Conservation (phyloP, 1,284 basidiomycete genomes). For the Trichosporon ovoides region DNA sequence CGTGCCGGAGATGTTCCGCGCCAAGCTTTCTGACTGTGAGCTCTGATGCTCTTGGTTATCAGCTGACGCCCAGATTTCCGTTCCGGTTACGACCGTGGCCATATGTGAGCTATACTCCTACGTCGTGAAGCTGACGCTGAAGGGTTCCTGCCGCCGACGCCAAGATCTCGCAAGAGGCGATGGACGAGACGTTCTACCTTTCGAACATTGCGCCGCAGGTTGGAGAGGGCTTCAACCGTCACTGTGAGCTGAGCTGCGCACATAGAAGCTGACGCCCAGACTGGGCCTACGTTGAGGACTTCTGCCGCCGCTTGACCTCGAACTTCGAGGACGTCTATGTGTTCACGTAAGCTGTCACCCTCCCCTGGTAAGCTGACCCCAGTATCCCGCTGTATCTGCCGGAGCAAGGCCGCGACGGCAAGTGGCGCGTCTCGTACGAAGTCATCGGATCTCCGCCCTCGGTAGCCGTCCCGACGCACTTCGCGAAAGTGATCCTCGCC, state of each 20-base stretch:
- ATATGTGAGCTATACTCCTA: constrained; percentile 61
- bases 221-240: constrained; percentile 93
- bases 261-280: constrained; percentile 55
- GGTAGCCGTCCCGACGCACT: constrained; percentile 92
- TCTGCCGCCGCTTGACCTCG: constrained; percentile 81
- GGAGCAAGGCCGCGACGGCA: constrained; percentile 73
- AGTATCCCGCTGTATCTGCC: constrained; percentile 91
- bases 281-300: constrained; percentile 95
- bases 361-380: constrained; percentile 1
- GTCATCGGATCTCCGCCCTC: constrained; percentile 89
- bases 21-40: constrained; percentile 70
- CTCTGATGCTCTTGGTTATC: not conserved
- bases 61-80: constrained; percentile 58
- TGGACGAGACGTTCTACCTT: constrained; percentile 94
- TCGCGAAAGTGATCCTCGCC: constrained; percentile 90
- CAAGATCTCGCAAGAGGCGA: constrained; percentile 73
- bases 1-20: constrained; percentile 74
- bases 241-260: constrained; percentile 59
- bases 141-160: constrained; percentile 98
- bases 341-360: constrained; percentile 69
- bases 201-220: constrained; percentile 98
- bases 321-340: constrained; percentile 91
- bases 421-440: constrained; percentile 90
- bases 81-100: constrained; percentile 93
- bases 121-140: constrained; percentile 2